Conservation (phyloP, 176 grass and related monocot genomes). For the Zea mays region DNA sequence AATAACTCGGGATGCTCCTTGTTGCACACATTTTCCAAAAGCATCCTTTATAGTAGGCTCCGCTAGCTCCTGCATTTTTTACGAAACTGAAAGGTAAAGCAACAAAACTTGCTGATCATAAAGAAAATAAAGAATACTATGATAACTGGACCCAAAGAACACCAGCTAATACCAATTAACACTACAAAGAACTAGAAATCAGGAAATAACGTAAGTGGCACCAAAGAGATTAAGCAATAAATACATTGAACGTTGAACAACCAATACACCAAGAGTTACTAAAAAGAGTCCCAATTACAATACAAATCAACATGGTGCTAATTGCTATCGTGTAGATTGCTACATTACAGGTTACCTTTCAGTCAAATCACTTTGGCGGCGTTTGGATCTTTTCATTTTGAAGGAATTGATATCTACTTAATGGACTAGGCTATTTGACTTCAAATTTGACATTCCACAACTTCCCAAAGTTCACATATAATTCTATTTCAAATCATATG, state of each 20-base stretch:
- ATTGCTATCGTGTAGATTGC: not conserved
- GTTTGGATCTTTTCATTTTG: too few species aligned
- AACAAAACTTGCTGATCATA: conserved; percentile 12
- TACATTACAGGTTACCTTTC: not conserved
- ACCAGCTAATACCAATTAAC: not conserved
- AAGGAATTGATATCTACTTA: too few species aligned
- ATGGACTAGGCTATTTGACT: too few species aligned
- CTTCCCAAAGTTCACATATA: too few species aligned
- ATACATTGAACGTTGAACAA: conserved; percentile 11
- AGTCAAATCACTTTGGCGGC: not conserved
- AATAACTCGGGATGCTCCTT: conserved; percentile 71
- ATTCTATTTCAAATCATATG: too few species aligned
- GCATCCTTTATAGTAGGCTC: conserved; percentile 81
- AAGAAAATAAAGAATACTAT: not conserved
- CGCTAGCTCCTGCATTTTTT: conserved; percentile 70
- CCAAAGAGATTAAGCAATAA: not conserved
- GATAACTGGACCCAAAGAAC: conserved; percentile 6
- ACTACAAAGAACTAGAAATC: conserved; percentile 4
- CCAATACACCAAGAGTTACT: not conserved
- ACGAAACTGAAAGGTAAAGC: conserved; percentile 20
- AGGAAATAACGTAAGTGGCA: not conserved
- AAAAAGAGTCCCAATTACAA: not conserved
- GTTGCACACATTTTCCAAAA: conserved; percentile 75
- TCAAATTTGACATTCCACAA: too few species aligned
- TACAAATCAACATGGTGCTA: not conserved